Base-by-base conservation (phyloP, 2,329 filamentous ascomycete genomes). In the Pseudocercospora fuligena region DNA sequence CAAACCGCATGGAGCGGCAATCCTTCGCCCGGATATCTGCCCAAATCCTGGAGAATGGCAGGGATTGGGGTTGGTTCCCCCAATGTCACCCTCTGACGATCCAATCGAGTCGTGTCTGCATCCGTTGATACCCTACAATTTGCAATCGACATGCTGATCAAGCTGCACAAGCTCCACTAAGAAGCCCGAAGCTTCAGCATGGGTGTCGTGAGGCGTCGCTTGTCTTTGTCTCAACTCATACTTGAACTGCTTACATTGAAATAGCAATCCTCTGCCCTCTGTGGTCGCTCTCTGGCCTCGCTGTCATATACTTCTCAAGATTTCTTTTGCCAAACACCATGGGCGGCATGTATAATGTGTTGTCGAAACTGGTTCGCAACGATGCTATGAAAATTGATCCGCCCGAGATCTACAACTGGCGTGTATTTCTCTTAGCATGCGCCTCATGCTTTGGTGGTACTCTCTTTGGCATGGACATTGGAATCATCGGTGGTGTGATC, bases 381-480 rank as follows among this genome's bases (percentile, higher is more conserved):
- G 88, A 92, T 77, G 87, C 90, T 51, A 91, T 92, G 86, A 88
- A 85, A 74, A 78, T 80, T 29, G 89, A 91, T 74, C 89, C 89
- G 29, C 82, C 84, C 14, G 85, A 90, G 75, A 88, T 91, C 66
- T 91, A 91, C 78, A 88, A 88, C 74, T 91, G 88, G 88, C 85
- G 88, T 63, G 88, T 89, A 33, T 86, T 89, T 69, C 43, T 68
- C n/a, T 64, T 68, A 27, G 66, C 66, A 51, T 87, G 84, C 74
- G 87, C 88, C 69, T 82, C 87, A 46, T 91, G 89, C 78, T 92
- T 90, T 66, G 90, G 89, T 67, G 90, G 89, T 57, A 87, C 86
- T 81, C 83, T 89, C 53, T 91, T 91, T 69, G 89, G 89, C 21
- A 83, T 87, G 77, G 86, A 88, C 73, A 89, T 88, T 43, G 89